Percentiles rank a stretch among this genome's conserved stretches.
Evolutionary conservation across 202 grass and related monocot genomes (phyloP).

Genomic region (Schoenoplectus tabernaemontani): DNA sequence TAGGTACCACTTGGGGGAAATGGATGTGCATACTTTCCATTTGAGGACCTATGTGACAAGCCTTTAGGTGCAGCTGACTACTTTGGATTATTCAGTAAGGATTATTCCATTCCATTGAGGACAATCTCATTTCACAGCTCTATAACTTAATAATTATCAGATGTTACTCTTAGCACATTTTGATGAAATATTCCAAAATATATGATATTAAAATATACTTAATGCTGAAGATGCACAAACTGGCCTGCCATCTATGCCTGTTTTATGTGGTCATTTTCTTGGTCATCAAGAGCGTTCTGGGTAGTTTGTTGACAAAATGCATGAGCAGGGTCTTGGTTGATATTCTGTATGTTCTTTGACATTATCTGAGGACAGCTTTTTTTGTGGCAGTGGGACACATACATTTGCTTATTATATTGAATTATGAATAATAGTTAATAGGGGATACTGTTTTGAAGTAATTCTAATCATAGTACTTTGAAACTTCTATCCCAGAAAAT

Average conservation of each 20-base stretch:
- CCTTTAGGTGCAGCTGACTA: slow-evolving; percentile 94
- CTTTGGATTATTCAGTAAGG: slow-evolving; percentile 90
- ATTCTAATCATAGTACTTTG: neutral
- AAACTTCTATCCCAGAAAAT: slow-evolving; percentile 46
- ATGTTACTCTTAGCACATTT: neutral
- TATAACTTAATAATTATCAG: neutral
- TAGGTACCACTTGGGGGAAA: slow-evolving; percentile 75
- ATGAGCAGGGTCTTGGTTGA: neutral
- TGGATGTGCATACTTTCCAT: slow-evolving; percentile 85
- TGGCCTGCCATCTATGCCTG: neutral
- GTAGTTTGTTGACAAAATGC: neutral
- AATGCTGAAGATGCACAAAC: neutral
- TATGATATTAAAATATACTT: neutral
- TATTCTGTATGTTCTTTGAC: neutral
- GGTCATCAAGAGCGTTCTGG: neutral
- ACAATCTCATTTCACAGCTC: neutral
- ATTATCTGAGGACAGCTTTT: neutral
- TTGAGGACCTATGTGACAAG: slow-evolving; percentile 88
- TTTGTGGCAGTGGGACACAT: neutral
- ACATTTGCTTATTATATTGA: neutral
- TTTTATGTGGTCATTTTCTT: neutral
- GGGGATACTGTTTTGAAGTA: neutral
- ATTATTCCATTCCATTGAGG: slow-evolving; percentile 4
- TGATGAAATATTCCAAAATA: neutral
- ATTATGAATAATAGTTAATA: neutral